These are phyloP conservation scores for Petunia axillaris DNA, from an alignment of 257 asterid genomes.

Conservation along the genomic window DNA sequence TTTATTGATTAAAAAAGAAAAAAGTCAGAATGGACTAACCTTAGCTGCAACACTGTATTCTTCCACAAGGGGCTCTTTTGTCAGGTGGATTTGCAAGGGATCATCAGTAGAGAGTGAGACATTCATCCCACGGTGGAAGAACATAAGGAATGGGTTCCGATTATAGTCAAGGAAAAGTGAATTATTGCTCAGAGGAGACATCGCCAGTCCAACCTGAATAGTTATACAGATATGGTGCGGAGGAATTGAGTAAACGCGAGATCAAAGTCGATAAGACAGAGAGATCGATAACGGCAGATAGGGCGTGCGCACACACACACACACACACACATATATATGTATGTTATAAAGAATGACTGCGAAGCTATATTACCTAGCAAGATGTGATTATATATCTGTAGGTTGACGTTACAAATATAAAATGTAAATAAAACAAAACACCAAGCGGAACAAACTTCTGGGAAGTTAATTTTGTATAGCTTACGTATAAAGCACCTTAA, in stretches of 20 bases:
- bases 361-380: not conserved
- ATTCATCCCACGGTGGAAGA: conserved; percentile 91
- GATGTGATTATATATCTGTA: not conserved
- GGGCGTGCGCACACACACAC: too few relatives aligned
- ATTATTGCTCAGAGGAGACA: conserved; percentile 97
- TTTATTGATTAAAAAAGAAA: conserved; percentile 21
- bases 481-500: not conserved
- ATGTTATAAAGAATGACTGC: not conserved
- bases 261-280: not conserved
- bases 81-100: conserved; percentile 91
- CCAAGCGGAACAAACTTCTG: not conserved
- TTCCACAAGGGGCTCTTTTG: conserved; percentile 95
- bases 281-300: not conserved
- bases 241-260: not conserved
- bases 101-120: conserved; percentile 88
- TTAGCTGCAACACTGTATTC: conserved; percentile 97
- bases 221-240: conserved; percentile 15
- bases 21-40: conserved; percentile 44
- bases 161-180: conserved; percentile 91
- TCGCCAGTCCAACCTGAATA: conserved; percentile 86
- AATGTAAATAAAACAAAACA: not conserved
- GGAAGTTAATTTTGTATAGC: not conserved
- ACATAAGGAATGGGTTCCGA: conserved; percentile 87
- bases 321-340: not conserved
- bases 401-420: conserved; percentile 15